phyloP scores from a whole-genome alignment of 225 moss, liverwort and hornwort species.

The Asterella californica region DNA sequence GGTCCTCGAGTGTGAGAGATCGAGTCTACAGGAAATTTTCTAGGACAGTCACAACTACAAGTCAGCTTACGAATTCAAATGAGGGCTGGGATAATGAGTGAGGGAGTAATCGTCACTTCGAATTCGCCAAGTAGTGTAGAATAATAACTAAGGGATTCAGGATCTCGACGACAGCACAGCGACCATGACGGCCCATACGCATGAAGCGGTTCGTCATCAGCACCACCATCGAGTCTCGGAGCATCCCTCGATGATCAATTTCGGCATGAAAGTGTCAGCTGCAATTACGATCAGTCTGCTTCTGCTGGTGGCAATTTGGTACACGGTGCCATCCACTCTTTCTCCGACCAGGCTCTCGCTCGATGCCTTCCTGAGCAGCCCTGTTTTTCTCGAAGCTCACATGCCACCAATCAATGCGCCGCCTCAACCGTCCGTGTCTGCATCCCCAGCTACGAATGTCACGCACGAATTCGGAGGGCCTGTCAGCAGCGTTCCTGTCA shows the following conservation, averaged over 20 bases:
- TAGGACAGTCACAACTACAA: too few relatives aligned
- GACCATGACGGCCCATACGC: neutral
- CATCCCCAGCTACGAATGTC: neutral
- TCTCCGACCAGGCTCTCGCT: constrained; percentile 13
- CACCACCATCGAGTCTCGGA: neutral
- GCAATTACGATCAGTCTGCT: constrained; percentile 14
- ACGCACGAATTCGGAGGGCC: neutral
- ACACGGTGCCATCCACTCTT: constrained; percentile 17
- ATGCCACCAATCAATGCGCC: neutral
- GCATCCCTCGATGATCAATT: neutral
- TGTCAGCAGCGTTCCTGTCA: neutral
- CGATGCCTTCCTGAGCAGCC: constrained; percentile 10
- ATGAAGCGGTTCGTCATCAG: neutral
- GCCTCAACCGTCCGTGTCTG: neutral
- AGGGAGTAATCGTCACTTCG: too few relatives aligned
- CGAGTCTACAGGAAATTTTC: too few relatives aligned
- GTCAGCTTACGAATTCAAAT: too few relatives aligned
- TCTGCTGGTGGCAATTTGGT: constrained; percentile 18
- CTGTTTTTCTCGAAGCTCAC: neutral
- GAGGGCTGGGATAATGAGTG: too few relatives aligned
- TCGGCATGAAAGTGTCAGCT: constrained; percentile 16
- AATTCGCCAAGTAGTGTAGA: too few relatives aligned
- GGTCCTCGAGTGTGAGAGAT: too few relatives aligned
- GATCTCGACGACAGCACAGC: neutral
- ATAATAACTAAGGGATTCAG: neutral